Conservation (phyloP, 1,284 basidiomycete genomes). For the Mycosarcoma mackinlayi region DNA sequence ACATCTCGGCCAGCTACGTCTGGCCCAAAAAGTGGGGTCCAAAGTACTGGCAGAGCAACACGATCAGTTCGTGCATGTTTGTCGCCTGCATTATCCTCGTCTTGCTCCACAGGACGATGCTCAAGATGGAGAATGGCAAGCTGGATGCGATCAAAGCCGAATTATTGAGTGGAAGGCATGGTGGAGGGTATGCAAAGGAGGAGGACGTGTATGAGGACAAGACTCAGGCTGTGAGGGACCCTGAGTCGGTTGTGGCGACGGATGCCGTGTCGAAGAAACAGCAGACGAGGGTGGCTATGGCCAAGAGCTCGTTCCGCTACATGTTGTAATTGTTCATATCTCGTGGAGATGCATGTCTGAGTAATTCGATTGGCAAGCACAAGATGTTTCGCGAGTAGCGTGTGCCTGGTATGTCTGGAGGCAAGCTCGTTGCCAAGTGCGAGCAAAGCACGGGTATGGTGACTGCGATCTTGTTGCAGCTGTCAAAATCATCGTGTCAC, state of each 20-base stretch:
- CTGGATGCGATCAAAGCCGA: conserved; percentile 34
- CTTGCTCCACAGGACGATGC: conserved; percentile 41
- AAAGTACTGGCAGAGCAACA: conserved; percentile 55
- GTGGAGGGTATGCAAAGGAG: neutral
- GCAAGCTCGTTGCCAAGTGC: no score
- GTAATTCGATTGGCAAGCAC: no score
- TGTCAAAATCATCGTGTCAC: no score
- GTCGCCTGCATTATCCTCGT: conserved; percentile 45
- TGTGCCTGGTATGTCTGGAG: no score
- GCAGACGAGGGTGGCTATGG: conserved; percentile 32
- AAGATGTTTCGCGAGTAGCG: no score
- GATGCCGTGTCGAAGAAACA: conserved; percentile 20
- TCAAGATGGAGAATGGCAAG: conserved; percentile 42
- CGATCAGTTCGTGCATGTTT: conserved; percentile 44
- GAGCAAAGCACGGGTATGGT: no score
- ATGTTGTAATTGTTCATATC: conserved; percentile 17
- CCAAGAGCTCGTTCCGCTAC: conserved; percentile 46
- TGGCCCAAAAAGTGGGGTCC: conserved; percentile 54
- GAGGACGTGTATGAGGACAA: conserved; percentile 2
- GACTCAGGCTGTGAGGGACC: conserved; percentile 4
- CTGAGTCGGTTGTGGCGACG: conserved; percentile 4
- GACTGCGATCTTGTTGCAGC: no score
- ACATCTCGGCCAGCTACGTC: conserved; percentile 68
- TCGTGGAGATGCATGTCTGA: no score
- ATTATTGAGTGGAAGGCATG: neutral